Conservation (phyloP, 2,329 filamentous ascomycete species). For the Colletotrichum scovillei region DNA sequence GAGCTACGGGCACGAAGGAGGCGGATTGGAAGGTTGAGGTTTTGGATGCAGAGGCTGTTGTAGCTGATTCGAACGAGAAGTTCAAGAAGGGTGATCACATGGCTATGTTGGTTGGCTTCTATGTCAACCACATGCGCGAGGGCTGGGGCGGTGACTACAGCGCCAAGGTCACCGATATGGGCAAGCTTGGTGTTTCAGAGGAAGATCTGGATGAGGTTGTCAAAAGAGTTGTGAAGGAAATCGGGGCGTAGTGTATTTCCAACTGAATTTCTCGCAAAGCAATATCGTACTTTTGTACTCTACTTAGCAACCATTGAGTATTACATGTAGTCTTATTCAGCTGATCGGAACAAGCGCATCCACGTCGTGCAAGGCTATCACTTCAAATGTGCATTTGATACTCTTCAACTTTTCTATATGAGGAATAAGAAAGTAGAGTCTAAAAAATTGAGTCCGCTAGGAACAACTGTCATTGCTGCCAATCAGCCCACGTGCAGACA, state of each 20-base stretch:
- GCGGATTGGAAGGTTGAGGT: slow-evolving; percentile 64
- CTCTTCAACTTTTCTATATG: too few relatives aligned
- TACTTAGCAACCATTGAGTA: too few relatives aligned
- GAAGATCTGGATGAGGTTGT: slow-evolving; percentile 45
- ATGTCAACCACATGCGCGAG: slow-evolving; percentile 43
- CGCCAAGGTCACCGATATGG: slow-evolving; percentile 43
- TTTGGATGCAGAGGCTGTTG: slow-evolving; percentile 57
- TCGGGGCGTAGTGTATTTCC: neutral
- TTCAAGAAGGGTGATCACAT: slow-evolving; percentile 61
- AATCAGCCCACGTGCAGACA: too few relatives aligned
- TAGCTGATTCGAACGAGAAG: slow-evolving; percentile 55
- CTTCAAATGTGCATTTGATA: too few relatives aligned
- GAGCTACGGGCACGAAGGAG: slow-evolving; percentile 67
- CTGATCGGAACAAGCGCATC: too few relatives aligned
- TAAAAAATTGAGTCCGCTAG: fast-evolving
- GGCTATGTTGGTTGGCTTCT: slow-evolving; percentile 50
- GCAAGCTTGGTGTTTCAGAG: slow-evolving; percentile 40
- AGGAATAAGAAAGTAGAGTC: too few relatives aligned
- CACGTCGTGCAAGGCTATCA: too few relatives aligned
- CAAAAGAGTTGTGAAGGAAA: slow-evolving; percentile 25
- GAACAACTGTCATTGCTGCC: too few relatives aligned
- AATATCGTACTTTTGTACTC: too few relatives aligned
- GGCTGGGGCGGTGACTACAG: slow-evolving; percentile 47
- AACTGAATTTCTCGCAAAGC: too few relatives aligned
- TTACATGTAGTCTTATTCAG: too few relatives aligned